Percentiles rank a stretch among this genome's conserved stretches.
Evolutionary conservation across 2,329 filamentous ascomycete genomes (phyloP).

Genomic region (Calonectria fujianensis): DNA sequence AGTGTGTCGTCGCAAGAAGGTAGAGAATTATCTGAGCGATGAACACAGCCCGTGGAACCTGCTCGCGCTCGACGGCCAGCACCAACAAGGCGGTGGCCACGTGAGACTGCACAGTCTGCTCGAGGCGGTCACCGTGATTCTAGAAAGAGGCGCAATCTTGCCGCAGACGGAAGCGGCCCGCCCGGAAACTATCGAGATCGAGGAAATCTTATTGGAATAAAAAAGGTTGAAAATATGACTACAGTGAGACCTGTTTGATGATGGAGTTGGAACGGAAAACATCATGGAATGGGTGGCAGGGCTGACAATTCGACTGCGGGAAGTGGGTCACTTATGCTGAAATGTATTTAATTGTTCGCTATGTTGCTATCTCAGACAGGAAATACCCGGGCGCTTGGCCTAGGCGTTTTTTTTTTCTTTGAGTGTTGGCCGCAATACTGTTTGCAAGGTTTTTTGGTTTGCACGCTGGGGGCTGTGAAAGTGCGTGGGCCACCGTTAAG

Average conservation of each 20-base stretch:
- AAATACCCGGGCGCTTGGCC: neutral
- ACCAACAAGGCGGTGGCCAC: neutral
- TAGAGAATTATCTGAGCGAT: neutral
- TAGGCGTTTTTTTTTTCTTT: slow-evolving; percentile 4
- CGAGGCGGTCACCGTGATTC: neutral
- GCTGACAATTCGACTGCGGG: neutral
- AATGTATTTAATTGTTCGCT: neutral
- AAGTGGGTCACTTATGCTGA: neutral
- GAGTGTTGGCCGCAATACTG: neutral
- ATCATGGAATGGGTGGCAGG: neutral
- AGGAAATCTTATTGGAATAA: neutral
- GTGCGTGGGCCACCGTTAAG: neutral
- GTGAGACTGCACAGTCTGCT: neutral
- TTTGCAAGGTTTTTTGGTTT: neutral
- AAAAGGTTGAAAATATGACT: neutral
- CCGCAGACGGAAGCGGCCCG: slow-evolving; percentile 15
- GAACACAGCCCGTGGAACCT: neutral
- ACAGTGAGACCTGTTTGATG: neutral
- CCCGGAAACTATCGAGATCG: neutral
- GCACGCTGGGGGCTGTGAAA: neutral
- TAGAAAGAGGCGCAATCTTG: neutral
- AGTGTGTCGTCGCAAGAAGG: neutral
- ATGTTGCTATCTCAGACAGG: neutral
- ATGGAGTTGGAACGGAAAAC: neutral
- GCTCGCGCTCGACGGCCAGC: neutral